Base-by-base conservation (phyloP, 2,329 filamentous ascomycete genomes). In the Lachnum nothofagi region DNA sequence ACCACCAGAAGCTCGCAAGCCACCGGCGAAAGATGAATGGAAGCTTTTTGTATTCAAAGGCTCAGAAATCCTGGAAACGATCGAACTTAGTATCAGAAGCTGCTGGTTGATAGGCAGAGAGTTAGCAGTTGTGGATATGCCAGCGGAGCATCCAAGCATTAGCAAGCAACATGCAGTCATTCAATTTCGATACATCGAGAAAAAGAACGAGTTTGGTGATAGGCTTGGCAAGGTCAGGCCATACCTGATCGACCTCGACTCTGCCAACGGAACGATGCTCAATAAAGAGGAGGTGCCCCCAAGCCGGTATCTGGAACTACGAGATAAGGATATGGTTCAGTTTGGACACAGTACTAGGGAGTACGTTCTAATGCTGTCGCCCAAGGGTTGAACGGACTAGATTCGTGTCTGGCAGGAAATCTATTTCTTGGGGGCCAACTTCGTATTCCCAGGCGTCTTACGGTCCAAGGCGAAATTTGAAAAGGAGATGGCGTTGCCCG, bases 161-260 rank as follows among this genome's bases (percentile, higher is more conserved):
- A 95, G 89, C 66, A 94, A 94, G 68, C 93, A 98, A 69, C 93
- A 98, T 67, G 91, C 91, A 1, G 93, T 91, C 7, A 79, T 98
- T 37, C 93, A 98, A 66, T 98, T 98, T 63, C 82, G 93, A 31
- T 84, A 89, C 64, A 80, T 86, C 17, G 86, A 89, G 62, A 90
- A 85, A 68, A 80, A 80, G 53, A 89, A 94, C 60, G 89, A 96
- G 68, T 94, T 80, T 65, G 91, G 90, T 19, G 91, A 96, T 65
- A 86, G 83, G 63, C 76, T 84, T 49, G 88, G 87, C 19, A 84
- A 75, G 53, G 86, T 91, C 39, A 85, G 82, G 70, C 91, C 91
- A 1, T 98, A 97, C 69, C 67, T 97, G 7, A 88, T 98, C 56
- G 93, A 98, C 68, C 71, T 98, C 42, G 91, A 96, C 61, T 95